Evolutionary conservation across 2,329 filamentous ascomycete species (phyloP).

Genomic region (Pochonia chlamydosporia): DNA sequence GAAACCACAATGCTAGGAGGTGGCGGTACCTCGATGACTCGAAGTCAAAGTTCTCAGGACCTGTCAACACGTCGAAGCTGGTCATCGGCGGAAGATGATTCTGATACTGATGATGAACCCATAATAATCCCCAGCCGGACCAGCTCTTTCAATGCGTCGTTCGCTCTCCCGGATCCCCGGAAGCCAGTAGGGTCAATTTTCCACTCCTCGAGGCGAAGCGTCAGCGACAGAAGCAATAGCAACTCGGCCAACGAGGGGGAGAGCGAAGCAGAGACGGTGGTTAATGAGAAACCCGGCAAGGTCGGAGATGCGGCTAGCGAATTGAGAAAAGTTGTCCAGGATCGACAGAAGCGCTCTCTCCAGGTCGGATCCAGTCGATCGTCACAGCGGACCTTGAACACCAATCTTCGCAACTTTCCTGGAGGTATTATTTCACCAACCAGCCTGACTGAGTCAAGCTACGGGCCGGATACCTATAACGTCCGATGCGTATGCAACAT

Average conservation of each 20-base stretch:
- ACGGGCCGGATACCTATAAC: slow-evolving; percentile 32
- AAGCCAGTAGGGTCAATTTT: slow-evolving; percentile 44
- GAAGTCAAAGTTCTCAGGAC: slow-evolving; percentile 24
- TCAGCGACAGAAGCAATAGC: slow-evolving; percentile 44
- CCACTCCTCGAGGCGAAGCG: slow-evolving; percentile 39
- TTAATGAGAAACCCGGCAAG: slow-evolving; percentile 38
- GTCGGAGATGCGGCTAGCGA: slow-evolving; percentile 55
- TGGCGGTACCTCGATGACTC: slow-evolving; percentile 20
- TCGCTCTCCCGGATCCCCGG: slow-evolving; percentile 48
- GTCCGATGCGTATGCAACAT: slow-evolving; percentile 54
- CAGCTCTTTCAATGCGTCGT: slow-evolving; percentile 47
- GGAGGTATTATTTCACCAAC: slow-evolving; percentile 44
- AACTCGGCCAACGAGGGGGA: slow-evolving; percentile 37
- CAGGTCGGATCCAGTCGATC: slow-evolving; percentile 24
- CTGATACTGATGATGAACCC: slow-evolving; percentile 58
- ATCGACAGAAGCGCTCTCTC: slow-evolving; percentile 37
- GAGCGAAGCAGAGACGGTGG: slow-evolving; percentile 55
- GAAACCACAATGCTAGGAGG: slow-evolving; percentile 42
- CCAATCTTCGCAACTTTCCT: slow-evolving; percentile 25
- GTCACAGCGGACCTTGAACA: slow-evolving; percentile 27
- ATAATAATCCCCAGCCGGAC: slow-evolving; percentile 59
- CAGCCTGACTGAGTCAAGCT: slow-evolving; percentile 43
- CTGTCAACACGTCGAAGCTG: slow-evolving; percentile 27
- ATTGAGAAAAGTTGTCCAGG: slow-evolving; percentile 51
- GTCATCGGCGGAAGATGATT: slow-evolving; percentile 47